These are phyloP conservation scores for Tricholoma sp. DNA, from an alignment of 768 basidiomycete genomes.

Conservation along the genomic window DNA sequence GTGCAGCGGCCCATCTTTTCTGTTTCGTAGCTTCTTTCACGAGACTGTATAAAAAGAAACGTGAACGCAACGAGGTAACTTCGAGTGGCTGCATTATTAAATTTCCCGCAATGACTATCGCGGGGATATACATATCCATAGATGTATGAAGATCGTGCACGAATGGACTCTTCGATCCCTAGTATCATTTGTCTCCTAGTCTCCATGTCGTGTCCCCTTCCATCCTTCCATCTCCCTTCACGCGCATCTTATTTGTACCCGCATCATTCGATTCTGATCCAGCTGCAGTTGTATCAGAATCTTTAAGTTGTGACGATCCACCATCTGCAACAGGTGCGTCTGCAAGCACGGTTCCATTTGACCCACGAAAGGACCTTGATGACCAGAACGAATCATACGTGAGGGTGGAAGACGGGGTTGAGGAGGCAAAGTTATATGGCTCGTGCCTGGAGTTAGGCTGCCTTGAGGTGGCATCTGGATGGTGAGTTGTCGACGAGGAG, in stretches of 20 bases:
- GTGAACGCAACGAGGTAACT: no score
- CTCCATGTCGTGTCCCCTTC: neutral
- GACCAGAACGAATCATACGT: slow-evolving; percentile 68
- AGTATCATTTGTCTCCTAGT: neutral
- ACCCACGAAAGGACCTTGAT: slow-evolving; percentile 25
- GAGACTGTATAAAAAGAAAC: no score
- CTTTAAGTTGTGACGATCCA: neutral
- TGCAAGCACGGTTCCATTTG: slow-evolving; percentile 7
- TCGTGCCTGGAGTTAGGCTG: slow-evolving; percentile 5
- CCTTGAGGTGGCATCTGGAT: slow-evolving; percentile 7
- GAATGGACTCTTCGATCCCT: neutral
- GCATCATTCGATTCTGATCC: neutral
- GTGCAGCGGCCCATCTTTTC: neutral
- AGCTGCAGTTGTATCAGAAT: neutral
- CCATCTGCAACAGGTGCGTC: neutral
- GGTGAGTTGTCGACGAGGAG: slow-evolving; percentile 8
- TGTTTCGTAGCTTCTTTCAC: neutral
- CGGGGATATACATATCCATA: neutral
- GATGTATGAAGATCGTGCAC: neutral
- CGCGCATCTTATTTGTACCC: neutral
- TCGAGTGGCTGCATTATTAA: no score
- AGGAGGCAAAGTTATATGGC: slow-evolving; percentile 4
- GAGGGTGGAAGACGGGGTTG: slow-evolving; percentile 27
- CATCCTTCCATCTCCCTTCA: neutral
- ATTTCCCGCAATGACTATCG: no score